Conservation (phyloP, 177 flowering plant species). For the Tripterygium wilfordii region DNA sequence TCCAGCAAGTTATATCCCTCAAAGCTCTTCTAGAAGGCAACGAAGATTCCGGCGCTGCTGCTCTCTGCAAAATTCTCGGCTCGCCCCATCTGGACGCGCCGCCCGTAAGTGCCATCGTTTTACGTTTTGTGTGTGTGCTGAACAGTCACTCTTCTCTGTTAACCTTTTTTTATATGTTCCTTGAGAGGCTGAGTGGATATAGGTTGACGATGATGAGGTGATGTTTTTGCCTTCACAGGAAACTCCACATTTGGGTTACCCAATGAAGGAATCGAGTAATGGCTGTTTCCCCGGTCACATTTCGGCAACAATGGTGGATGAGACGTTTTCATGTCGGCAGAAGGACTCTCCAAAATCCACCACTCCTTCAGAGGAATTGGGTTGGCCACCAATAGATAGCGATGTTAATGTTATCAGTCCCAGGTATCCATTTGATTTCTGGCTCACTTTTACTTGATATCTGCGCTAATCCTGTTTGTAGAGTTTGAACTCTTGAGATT, state of each 20-base stretch:
- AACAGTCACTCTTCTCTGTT: background rate
- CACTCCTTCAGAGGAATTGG: conserved; percentile 19
- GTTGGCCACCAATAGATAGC: conserved; percentile 14
- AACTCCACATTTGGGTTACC: conserved; percentile 16
- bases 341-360: conserved; percentile 25
- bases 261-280: conserved; percentile 22
- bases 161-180: background rate
- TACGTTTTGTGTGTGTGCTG: too few relatives aligned
- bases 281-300: conserved; percentile 16
- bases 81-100: too few relatives aligned
- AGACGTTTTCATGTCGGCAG: conserved; percentile 18
- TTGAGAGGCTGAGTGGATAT: too few relatives aligned
- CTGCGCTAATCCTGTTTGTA: too few relatives aligned
- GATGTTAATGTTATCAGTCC: conserved; percentile 27
- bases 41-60: conserved; percentile 34
- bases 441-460: too few relatives aligned
- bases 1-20: conserved; percentile 92
- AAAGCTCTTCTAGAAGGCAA: conserved; percentile 66
- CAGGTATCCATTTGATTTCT: too few relatives aligned
- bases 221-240: too few relatives aligned
- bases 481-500: too few relatives aligned
- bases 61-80: conserved; percentile 23
- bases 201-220: background rate
- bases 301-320: conserved; percentile 32
- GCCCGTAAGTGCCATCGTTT: too few relatives aligned